Evolutionary conservation across 169 alveolate species (phyloP).

Genomic region (Eimeria falciformis): DNA sequence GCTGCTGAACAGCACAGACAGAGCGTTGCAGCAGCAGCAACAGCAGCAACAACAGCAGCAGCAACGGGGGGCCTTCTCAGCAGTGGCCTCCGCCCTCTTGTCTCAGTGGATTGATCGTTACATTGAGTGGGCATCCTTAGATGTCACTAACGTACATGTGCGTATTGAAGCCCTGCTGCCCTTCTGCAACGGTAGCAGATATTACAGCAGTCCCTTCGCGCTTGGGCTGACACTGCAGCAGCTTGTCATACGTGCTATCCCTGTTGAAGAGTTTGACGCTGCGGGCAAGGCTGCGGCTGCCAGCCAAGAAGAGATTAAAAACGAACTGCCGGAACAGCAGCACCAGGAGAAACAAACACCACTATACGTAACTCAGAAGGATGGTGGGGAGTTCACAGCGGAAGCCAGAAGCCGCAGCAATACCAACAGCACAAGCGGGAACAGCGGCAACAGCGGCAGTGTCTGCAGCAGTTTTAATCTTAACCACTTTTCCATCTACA

Average conservation of each 20-base stretch:
- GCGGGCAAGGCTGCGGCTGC: background rate
- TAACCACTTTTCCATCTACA: conserved; percentile 10
- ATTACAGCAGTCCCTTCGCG: conserved; percentile 1
- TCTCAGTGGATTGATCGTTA: conserved; percentile 50
- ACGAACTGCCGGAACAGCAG: background rate
- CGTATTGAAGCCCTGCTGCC: conserved; percentile 45
- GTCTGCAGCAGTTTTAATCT: conserved; percentile 29
- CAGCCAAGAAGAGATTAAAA: no score
- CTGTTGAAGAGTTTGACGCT: background rate
- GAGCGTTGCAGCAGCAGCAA: conserved; percentile 19
- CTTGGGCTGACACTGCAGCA: conserved; percentile 42
- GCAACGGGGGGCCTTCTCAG: background rate
- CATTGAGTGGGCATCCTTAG: conserved; percentile 47
- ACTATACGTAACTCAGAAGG: no score
- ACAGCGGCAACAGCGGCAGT: conserved; percentile 10
- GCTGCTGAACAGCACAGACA: conserved; percentile 51
- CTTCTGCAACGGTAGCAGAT: background rate
- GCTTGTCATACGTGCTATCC: conserved; percentile 42
- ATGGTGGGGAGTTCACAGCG: no score
- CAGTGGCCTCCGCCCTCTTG: background rate
- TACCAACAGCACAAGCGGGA: background rate
- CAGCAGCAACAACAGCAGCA: background rate
- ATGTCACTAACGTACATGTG: background rate
- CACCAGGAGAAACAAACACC: background rate
- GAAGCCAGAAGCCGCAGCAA: no score